phyloP scores from a whole-genome alignment of 2,329 filamentous ascomycete genomes.

The Scopulariopsis brevicaulis region DNA sequence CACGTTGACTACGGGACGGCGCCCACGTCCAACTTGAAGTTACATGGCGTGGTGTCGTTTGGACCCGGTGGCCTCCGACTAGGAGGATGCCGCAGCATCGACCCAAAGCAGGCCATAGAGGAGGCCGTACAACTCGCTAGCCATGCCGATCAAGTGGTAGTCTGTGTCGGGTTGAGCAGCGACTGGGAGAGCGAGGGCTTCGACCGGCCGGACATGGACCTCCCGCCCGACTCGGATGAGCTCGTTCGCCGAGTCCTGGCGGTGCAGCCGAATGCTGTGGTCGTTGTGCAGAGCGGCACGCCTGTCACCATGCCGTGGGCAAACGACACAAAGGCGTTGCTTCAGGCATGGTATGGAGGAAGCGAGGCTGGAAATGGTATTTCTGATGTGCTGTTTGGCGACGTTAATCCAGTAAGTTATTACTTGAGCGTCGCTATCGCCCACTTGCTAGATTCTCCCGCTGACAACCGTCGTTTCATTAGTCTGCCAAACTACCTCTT shows the following conservation, averaged over 20 bases:
- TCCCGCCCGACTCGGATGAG: conserved; percentile 64
- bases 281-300: conserved; percentile 70
- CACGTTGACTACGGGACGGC: conserved; percentile 22
- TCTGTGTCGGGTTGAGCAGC: conserved; percentile 66
- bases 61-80: conserved; percentile 51
- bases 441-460: too few species aligned
- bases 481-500: conserved; percentile 59
- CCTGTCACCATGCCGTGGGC: conserved; percentile 65
- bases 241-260: conserved; percentile 55
- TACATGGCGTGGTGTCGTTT: conserved; percentile 32
- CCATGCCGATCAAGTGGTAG: conserved; percentile 63
- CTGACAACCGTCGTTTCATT: too few species aligned
- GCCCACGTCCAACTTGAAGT: conserved; percentile 28
- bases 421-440: too few species aligned
- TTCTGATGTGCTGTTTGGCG: conserved; percentile 66
- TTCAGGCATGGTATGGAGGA: conserved; percentile 81
- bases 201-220: conserved; percentile 67
- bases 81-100: conserved; percentile 46
- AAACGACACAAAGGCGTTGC: conserved; percentile 34
- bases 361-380: conserved; percentile 77
- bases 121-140: conserved; percentile 57
- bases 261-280: conserved; percentile 57
- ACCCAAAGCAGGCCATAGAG: conserved; percentile 46
- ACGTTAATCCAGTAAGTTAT: conserved; percentile 44
- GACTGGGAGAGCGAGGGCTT: conserved; percentile 75